phyloP scores from a whole-genome alignment of 2,329 filamentous ascomycete genomes.

The Pseudogymnoascus sp. region DNA sequence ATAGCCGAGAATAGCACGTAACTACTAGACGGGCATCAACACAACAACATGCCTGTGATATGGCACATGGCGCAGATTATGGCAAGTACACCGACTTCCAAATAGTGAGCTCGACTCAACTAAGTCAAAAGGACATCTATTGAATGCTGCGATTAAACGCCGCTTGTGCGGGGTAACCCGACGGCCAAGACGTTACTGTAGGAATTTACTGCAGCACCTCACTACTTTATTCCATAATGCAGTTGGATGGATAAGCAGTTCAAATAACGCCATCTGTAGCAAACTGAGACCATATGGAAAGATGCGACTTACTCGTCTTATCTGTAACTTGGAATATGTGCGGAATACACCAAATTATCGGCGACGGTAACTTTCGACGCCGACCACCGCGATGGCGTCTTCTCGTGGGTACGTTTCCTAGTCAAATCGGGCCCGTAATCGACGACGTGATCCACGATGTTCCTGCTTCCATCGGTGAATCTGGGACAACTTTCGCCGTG shows the following conservation, averaged over 20 bases:
- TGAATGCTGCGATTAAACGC: neutral
- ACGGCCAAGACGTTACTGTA: neutral
- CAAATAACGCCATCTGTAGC: constrained; percentile 5
- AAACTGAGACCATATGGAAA: constrained; percentile 9
- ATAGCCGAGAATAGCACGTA: constrained; percentile 8
- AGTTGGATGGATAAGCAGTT: constrained; percentile 2
- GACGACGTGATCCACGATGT: constrained; percentile 6
- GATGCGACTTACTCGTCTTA: constrained; percentile 4
- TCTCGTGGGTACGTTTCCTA: neutral
- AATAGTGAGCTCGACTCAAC: neutral
- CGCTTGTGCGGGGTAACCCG: neutral
- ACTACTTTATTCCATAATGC: neutral
- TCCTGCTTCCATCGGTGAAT: neutral
- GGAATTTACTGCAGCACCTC: neutral
- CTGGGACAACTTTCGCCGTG: neutral
- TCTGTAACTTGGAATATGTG: constrained; percentile 3
- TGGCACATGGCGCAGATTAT: neutral
- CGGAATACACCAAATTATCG: neutral
- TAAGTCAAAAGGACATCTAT: neutral
- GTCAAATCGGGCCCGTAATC: neutral
- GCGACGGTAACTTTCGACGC: neutral
- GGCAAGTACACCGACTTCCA: neutral
- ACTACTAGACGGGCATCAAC: neutral
- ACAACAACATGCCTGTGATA: neutral
- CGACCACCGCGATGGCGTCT: constrained; percentile 5